Conservation (phyloP, 345 rosid species). For the Gossypium thurberi region DNA sequence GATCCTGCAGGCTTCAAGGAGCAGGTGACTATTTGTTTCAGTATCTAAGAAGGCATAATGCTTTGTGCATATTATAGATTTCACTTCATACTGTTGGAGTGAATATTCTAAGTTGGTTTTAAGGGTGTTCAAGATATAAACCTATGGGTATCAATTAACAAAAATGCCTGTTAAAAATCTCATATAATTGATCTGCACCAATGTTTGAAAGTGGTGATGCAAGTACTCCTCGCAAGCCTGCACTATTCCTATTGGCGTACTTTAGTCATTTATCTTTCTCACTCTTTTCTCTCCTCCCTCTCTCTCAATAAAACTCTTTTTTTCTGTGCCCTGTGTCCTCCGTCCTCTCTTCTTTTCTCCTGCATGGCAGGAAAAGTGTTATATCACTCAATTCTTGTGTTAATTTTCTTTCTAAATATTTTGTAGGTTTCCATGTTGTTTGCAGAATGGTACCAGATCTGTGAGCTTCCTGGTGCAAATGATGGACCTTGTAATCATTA, state of each 20-base stretch:
- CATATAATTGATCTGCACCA: background rate
- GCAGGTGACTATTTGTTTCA: slow-evolving; percentile 43
- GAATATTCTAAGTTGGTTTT: background rate
- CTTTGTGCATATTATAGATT: background rate
- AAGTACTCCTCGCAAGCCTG: background rate
- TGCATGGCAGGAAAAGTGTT: background rate
- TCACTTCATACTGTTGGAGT: background rate
- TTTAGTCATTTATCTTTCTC: background rate
- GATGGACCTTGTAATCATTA: slow-evolving; percentile 54
- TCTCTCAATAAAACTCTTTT: background rate
- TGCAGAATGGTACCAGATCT: slow-evolving; percentile 72
- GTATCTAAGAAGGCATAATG: background rate
- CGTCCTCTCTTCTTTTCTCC: background rate
- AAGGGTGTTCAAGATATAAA: background rate
- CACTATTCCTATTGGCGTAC: background rate
- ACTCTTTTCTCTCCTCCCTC: background rate
- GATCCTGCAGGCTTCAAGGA: slow-evolving; percentile 75
- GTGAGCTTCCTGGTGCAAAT: slow-evolving; percentile 69
- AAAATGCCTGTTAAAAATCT: background rate
- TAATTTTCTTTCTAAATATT: background rate
- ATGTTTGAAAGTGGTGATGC: background rate
- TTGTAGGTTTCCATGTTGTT: slow-evolving; percentile 66
- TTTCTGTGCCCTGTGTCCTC: background rate
- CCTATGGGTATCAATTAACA: background rate
- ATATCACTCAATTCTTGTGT: background rate